A percentile compares a stretch with the other conserved stretches of the same genome.
These are phyloP conservation scores for Vigna mungo DNA, from an alignment of 306 rosid genomes.

Conservation along the genomic window DNA sequence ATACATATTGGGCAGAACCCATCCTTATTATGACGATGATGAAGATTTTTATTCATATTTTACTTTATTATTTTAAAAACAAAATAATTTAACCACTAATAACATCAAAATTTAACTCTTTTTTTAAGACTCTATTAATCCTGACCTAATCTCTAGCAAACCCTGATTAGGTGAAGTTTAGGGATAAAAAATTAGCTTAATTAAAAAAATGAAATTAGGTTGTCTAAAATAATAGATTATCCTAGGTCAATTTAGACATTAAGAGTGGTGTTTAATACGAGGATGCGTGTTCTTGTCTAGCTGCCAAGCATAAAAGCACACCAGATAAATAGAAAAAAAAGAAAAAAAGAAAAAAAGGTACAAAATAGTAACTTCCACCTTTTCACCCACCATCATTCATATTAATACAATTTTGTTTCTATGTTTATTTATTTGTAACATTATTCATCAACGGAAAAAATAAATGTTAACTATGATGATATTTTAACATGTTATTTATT, in stretches of 20 bases:
- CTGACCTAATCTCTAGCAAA: neutral
- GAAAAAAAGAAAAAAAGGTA: neutral
- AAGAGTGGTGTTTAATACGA: neutral
- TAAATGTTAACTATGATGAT: too few species aligned
- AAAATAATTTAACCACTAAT: too few species aligned
- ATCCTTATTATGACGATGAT: too few species aligned
- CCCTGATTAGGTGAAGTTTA: neutral
- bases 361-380: neutral
- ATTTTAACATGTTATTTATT: too few species aligned
- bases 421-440: too few species aligned
- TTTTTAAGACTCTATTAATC: too few species aligned
- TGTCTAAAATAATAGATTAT: neutral
- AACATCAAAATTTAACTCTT: too few species aligned
- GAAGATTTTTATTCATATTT: too few species aligned
- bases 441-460: too few species aligned
- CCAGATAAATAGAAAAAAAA: too few species aligned
- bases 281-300: neutral
- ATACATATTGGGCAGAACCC: neutral
- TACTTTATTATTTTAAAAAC: too few species aligned
- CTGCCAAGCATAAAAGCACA: constrained; percentile 3
- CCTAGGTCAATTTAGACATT: neutral
- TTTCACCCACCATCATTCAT: neutral
- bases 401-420: neutral
- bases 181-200: neutral
- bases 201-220: neutral